phyloP scores from a whole-genome alignment of 805 yeast species.

The Saccharomycopsis fodiens region DNA sequence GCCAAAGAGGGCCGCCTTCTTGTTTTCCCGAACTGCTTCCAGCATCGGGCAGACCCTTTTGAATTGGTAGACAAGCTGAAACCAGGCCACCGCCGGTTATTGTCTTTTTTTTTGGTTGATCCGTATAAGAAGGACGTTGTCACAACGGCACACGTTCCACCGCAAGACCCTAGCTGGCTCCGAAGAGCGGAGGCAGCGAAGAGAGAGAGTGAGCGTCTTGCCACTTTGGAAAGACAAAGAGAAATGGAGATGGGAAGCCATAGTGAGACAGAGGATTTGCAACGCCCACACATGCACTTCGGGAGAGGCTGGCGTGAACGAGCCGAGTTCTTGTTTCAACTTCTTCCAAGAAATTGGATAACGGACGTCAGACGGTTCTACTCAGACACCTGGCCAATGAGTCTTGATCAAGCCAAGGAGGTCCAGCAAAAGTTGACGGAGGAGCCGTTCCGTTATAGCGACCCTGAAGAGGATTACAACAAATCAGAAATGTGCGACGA shows the following conservation, averaged over 20 bases:
- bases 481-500: too few relatives aligned
- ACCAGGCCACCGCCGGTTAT: slow-evolving; percentile 33
- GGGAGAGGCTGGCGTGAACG: too few relatives aligned
- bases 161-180: slow-evolving; percentile 33
- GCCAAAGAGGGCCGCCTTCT: slow-evolving; percentile 27
- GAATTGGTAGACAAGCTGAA: slow-evolving; percentile 30
- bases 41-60: slow-evolving; percentile 35
- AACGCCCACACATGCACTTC: slow-evolving; percentile 12
- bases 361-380: background rate
- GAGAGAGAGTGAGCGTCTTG: background rate
- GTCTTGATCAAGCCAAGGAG: slow-evolving; percentile 26
- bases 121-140: slow-evolving; percentile 28
- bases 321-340: background rate
- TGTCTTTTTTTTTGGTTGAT: slow-evolving; percentile 35
- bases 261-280: background rate
- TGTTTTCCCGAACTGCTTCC: slow-evolving; percentile 33
- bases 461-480: too few relatives aligned
- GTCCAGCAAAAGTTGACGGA: slow-evolving; percentile 28
- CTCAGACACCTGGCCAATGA: background rate
- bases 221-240: too few relatives aligned
- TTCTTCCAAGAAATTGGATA: background rate
- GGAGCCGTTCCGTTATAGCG: too few relatives aligned
- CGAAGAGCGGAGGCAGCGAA: slow-evolving; percentile 2
- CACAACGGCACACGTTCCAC: slow-evolving; percentile 30
- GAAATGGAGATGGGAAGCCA: too few relatives aligned